These are phyloP conservation scores for Trichoderma sp. DNA, from an alignment of 2,329 filamentous ascomycete species.

Conservation along the genomic window DNA sequence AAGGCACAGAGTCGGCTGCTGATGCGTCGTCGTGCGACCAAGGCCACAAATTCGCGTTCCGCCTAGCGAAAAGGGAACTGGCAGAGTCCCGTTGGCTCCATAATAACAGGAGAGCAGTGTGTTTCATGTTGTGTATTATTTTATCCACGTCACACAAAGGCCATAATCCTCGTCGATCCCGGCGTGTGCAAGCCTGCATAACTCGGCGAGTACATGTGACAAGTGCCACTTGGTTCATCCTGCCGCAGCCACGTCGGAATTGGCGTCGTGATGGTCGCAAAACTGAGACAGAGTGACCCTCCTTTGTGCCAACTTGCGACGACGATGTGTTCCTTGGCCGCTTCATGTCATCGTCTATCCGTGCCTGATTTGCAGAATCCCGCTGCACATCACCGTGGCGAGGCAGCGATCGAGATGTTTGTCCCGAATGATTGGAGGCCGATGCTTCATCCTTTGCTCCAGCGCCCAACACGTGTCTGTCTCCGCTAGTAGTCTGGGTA, in stretches of 20 bases:
- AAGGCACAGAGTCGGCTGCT: constrained; percentile 16
- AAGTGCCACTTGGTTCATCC: not conserved
- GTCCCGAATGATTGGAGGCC: not conserved
- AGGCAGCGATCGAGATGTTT: not conserved
- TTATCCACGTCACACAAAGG: constrained; percentile 10
- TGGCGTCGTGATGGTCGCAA: not conserved
- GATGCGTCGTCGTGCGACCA: constrained; percentile 19
- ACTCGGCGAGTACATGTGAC: not conserved
- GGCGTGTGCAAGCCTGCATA: not conserved
- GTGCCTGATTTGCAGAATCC: not conserved
- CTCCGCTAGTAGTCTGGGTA: not conserved
- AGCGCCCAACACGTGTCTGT: constrained; percentile 5
- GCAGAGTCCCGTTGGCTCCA: constrained; percentile 11
- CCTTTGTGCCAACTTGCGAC: constrained; percentile 16
- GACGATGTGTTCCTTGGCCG: not conserved
- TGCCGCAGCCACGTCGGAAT: constrained; percentile 1
- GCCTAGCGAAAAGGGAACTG: constrained; percentile 15
- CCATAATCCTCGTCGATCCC: not conserved
- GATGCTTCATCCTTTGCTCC: not conserved
- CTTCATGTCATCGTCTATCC: constrained; percentile 9
- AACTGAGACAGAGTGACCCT: constrained; percentile 14
- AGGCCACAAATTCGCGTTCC: not conserved
- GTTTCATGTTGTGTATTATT: not conserved
- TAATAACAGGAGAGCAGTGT: constrained; percentile 16
- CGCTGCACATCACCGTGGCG: constrained; percentile 11